A percentile compares a stretch with the other conserved stretches of the same genome.
phyloP scores from a whole-genome alignment of 352 stramenopile species.

The Pythium folliculosum region DNA sequence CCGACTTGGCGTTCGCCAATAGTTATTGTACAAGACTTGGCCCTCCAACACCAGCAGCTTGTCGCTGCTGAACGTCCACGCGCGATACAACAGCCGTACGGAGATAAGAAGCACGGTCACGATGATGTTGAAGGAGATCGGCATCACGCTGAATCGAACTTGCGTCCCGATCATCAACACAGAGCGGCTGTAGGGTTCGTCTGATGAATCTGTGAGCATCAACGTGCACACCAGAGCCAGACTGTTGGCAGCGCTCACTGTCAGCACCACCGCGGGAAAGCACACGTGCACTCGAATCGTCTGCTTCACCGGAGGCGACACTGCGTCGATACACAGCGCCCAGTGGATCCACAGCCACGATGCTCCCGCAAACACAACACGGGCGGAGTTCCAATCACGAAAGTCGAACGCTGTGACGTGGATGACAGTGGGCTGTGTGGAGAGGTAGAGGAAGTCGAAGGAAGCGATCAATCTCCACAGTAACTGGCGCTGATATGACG shows the following conservation, averaged over 20 bases:
- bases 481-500: not conserved
- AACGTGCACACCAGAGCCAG: not conserved
- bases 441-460: slow-evolving; percentile 27
- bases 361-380: not conserved
- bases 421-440: slow-evolving; percentile 5
- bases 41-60: slow-evolving; percentile 5
- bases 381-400: slow-evolving; percentile 21
- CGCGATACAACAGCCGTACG: not conserved
- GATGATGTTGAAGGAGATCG: slow-evolving; percentile 1
- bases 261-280: not conserved
- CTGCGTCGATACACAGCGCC: slow-evolving; percentile 15
- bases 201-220: not conserved
- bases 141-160: not conserved
- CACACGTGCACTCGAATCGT: slow-evolving; percentile 1
- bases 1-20: too few species aligned
- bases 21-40: not conserved
- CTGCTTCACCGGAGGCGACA: slow-evolving; percentile 1
- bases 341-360: slow-evolving; percentile 29
- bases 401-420: slow-evolving; percentile 17
- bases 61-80: not conserved
- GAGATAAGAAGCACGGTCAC: not conserved
- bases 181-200: not conserved
- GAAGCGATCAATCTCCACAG: not conserved
- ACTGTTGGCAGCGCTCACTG: not conserved
- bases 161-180: not conserved